A percentile compares a stretch with the other conserved stretches of the same genome.
These are phyloP conservation scores for Boletus vermiculosoides DNA, from an alignment of 768 basidiomycete genomes.

Conservation along the genomic window DNA sequence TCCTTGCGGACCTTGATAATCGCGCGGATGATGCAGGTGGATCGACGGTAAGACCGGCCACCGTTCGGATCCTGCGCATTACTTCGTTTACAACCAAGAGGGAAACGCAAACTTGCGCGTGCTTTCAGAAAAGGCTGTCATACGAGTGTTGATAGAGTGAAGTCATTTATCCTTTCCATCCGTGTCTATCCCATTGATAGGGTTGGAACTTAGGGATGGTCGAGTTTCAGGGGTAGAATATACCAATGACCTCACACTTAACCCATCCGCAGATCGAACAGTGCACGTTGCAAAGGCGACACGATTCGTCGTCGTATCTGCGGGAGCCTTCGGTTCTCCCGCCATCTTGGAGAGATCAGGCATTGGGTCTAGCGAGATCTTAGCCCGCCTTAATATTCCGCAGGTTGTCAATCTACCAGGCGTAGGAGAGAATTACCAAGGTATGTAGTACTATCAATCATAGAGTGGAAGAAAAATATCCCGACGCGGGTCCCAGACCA, in stretches of 20 bases:
- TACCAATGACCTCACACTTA: constrained; percentile 31
- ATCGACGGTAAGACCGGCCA: constrained; percentile 49
- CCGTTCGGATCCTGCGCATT: constrained; percentile 56
- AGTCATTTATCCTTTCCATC: constrained; percentile 7
- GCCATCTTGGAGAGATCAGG: constrained; percentile 63
- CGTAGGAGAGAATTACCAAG: constrained; percentile 68
- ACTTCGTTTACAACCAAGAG: constrained; percentile 49
- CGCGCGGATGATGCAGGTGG: constrained; percentile 40
- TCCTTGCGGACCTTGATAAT: not conserved
- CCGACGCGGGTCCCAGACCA: constrained; percentile 26
- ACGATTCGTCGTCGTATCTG: constrained; percentile 48
- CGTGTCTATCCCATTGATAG: not conserved
- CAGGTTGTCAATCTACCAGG: constrained; percentile 64
- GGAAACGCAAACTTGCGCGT: constrained; percentile 44
- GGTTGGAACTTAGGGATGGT: constrained; percentile 18
- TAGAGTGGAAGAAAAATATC: not conserved
- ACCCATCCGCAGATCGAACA: constrained; percentile 24
- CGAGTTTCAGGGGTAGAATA: constrained; percentile 52
- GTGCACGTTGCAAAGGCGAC: constrained; percentile 36
- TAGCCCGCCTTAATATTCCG: constrained; percentile 48
- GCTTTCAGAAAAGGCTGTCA: constrained; percentile 41
- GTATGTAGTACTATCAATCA: constrained; percentile 25
- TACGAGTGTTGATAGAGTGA: constrained; percentile 51
- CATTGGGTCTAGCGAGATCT: constrained; percentile 53
- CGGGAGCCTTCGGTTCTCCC: constrained; percentile 56